A percentile compares a stretch with the other conserved stretches of the same genome.
Evolutionary conservation across 2,329 filamentous ascomycete genomes (phyloP).

Genomic region (Fusarium algeriense): DNA sequence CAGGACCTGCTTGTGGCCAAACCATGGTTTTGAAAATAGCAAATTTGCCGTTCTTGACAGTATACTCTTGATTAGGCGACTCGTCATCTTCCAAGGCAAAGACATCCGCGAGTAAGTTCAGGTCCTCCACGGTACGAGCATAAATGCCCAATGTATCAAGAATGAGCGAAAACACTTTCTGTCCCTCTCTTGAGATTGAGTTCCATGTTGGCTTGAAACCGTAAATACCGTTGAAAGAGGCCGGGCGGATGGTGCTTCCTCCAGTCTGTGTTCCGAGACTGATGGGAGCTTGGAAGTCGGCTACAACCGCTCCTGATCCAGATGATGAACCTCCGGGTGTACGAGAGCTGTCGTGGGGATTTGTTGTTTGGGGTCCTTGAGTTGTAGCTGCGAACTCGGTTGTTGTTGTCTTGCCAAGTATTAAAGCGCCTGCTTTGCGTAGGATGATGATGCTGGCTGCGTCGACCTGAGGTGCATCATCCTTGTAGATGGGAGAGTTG

Average conservation of each 20-base stretch:
- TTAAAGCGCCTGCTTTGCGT: slow-evolving; percentile 65
- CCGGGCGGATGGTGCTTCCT: slow-evolving; percentile 71
- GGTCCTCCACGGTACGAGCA: slow-evolving; percentile 65
- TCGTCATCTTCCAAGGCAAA: slow-evolving; percentile 66
- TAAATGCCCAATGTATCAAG: slow-evolving; percentile 71
- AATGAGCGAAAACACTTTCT: slow-evolving; percentile 19
- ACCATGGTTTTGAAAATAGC: slow-evolving; percentile 64
- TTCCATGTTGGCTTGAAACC: slow-evolving; percentile 40
- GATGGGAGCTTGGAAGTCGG: slow-evolving; percentile 69
- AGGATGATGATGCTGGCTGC: slow-evolving; percentile 66
- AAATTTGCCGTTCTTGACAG: slow-evolving; percentile 60
- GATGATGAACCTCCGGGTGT: slow-evolving; percentile 76
- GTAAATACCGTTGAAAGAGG: slow-evolving; percentile 68
- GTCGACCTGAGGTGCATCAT: slow-evolving; percentile 59
- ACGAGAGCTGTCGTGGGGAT: slow-evolving; percentile 71
- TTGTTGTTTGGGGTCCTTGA: slow-evolving; percentile 63
- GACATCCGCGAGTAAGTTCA: slow-evolving; percentile 65
- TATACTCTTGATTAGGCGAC: slow-evolving; percentile 37
- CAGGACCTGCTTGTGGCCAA: slow-evolving; percentile 58
- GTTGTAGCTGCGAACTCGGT: slow-evolving; percentile 70
- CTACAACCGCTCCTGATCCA: slow-evolving; percentile 73
- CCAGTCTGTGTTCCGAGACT: slow-evolving; percentile 72
- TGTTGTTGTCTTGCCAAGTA: slow-evolving; percentile 53
- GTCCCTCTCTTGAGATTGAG: slow-evolving; percentile 17
- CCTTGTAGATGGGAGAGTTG: slow-evolving; percentile 65